Percentiles rank a stretch among this genome's conserved stretches.
phyloP scores from a whole-genome alignment of 495 filamentous ascomycete species.

The Daldinia concentrica region DNA sequence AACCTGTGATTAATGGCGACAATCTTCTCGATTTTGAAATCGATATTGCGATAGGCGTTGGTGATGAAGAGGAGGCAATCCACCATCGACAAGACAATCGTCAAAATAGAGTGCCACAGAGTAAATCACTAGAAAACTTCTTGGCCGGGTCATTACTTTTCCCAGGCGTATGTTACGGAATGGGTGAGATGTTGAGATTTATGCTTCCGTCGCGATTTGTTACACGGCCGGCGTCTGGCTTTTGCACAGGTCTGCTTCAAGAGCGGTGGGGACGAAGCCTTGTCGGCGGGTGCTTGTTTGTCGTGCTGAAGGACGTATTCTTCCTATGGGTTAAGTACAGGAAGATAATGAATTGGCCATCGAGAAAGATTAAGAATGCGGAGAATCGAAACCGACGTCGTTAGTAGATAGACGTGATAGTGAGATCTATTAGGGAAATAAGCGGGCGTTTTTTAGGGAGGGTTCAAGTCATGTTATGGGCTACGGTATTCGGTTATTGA shows the following conservation, averaged over 20 bases:
- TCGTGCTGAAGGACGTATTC: conserved; percentile 79
- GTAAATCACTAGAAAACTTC: conserved; percentile 44
- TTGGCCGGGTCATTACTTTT: conserved; percentile 53
- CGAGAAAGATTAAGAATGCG: conserved; percentile 71
- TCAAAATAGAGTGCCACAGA: conserved; percentile 26
- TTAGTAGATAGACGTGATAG: not conserved
- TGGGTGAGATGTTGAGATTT: conserved; percentile 73
- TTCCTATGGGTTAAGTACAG: conserved; percentile 79
- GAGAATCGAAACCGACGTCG: conserved; percentile 41
- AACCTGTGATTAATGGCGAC: not conserved
- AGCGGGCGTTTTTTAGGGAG: conserved; percentile 8
- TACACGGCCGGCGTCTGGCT: conserved; percentile 52
- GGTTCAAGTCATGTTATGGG: not conserved
- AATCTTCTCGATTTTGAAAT: conserved; percentile 43
- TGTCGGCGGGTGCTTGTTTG: conserved; percentile 80
- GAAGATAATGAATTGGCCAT: conserved; percentile 71
- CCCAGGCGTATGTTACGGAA: conserved; percentile 57
- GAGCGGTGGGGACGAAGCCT: conserved; percentile 81
- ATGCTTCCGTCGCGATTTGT: conserved; percentile 72
- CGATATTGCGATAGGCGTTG: conserved; percentile 36
- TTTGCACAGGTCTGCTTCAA: conserved; percentile 71
- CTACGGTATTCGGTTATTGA: not conserved
- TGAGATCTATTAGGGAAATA: not conserved
- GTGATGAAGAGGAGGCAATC: conserved; percentile 20
- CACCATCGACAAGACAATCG: conserved; percentile 24